Evolutionary conservation across 2,329 filamentous ascomycete species (phyloP).

Genomic region (Endoconidiophora polonica): DNA sequence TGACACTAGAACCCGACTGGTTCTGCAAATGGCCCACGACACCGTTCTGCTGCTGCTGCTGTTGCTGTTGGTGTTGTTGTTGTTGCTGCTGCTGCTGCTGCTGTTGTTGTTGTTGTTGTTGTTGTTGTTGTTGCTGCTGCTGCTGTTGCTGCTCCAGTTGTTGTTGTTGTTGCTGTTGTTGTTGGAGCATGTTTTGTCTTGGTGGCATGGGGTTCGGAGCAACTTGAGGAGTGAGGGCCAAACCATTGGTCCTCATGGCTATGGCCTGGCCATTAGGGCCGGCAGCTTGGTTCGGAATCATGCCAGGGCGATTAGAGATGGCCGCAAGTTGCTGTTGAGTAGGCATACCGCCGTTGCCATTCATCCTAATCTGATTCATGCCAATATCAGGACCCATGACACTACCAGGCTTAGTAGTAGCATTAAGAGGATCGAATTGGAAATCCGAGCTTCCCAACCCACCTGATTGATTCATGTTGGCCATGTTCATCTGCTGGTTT

Average conservation of each 20-base stretch:
- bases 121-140: background rate
- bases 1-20: background rate
- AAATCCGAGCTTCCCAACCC: slow-evolving; percentile 26
- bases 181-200: background rate
- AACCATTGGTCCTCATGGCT: background rate
- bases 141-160: background rate
- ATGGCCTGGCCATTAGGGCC: background rate
- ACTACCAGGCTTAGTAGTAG: background rate
- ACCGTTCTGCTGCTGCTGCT: background rate
- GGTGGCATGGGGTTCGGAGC: background rate
- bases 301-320: slow-evolving; percentile 1
- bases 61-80: background rate
- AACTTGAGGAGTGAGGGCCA: background rate
- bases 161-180: background rate
- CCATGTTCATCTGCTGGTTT: slow-evolving; percentile 27
- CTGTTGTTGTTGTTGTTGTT: slow-evolving; percentile 1
- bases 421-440: background rate
- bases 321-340: slow-evolving; percentile 2
- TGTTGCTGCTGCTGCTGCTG: background rate
- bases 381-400: background rate
- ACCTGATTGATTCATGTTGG: slow-evolving; percentile 29
- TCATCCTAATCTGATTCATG: slow-evolving; percentile 2
- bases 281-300: background rate
- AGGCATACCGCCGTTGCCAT: background rate
- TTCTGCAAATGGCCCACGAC: slow-evolving; percentile 18